Base-by-base conservation (phyloP, 257 asterid species). In the Phtheirospermum japonicum region DNA sequence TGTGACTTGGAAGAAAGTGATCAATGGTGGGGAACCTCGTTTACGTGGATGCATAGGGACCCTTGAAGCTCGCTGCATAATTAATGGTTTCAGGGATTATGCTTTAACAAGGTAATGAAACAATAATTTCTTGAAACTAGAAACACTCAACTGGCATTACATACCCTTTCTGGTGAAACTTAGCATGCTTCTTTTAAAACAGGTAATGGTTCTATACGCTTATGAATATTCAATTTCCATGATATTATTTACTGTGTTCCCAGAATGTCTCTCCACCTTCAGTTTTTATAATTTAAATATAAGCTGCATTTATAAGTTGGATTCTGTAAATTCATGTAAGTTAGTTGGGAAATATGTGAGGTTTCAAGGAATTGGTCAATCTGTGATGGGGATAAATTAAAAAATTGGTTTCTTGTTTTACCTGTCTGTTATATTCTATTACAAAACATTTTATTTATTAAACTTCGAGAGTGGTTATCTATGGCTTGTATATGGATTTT, bases 11-110 rank as follows among this genome's bases (percentile, higher is more conserved):
- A 87, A 93, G 85, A 89, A 93, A 74, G 79, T 71, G 68, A 78
- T 80, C 73, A 89, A 89, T 81, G 96, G 96, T 62, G 85, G 89
- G 59, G 97, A 93, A 81, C 95, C 99, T 65, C 94, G 96, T 36
- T 40, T 93, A 37, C 95, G 97, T 55, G 96, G 99, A 52, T 93
- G 99, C 92, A 93, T 93, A 39, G 99, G 99, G 75, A 89, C 99
- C 63, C 74, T 93, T 50, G 94, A 93, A 85, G 85, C 99, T 73
- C 91, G 88, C 36, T 67, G 76, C 79, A 71, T 93, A 68, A 31
- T 85, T 60, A 83, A 70, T 75, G 97, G 99, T 66, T 89, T 89
- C 64, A 87, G 61, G 85, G 95, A 93, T 78, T 93, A 87, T 78
- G 95, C 99, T 73, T 73, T 93, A 17, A 85, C 95, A 63, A 93